Evolutionary conservation across 1,284 basidiomycete species (phyloP).

Genomic region (Cutaneotrichosporon daszewskae): DNA sequence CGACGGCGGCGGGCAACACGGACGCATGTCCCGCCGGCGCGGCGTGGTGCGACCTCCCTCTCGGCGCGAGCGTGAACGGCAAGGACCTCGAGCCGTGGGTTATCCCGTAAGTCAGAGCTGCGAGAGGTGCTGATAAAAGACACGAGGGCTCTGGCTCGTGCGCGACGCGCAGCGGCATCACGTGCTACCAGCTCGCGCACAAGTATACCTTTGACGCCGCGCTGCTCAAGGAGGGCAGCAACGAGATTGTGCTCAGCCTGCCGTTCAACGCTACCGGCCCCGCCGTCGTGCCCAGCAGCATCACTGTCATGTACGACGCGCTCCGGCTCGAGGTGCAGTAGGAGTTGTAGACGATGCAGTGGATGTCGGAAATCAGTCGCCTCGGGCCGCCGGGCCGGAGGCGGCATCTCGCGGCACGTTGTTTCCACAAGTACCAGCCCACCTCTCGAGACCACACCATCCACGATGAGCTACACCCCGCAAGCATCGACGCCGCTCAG

Average conservation of each 20-base stretch:
- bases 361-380: neutral
- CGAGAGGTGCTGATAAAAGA: neutral
- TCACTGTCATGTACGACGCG: slow-evolving; percentile 31
- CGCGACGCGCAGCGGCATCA: slow-evolving; percentile 24
- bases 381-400: neutral
- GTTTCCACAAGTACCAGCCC: no score
- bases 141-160: slow-evolving; percentile 31
- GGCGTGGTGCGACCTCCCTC: slow-evolving; percentile 16
- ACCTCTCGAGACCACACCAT: neutral
- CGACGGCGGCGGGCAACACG: slow-evolving; percentile 26
- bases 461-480: no score
- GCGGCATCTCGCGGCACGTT: neutral
- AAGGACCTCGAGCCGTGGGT: slow-evolving; percentile 20
- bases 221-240: slow-evolving; percentile 12
- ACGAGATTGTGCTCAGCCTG: slow-evolving; percentile 25
- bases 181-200: slow-evolving; percentile 25
- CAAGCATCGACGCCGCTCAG: neutral
- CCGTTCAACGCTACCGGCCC: slow-evolving; percentile 28
- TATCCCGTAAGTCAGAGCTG: slow-evolving; percentile 18
- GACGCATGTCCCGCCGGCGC: slow-evolving; percentile 18
- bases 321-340: slow-evolving; percentile 25
- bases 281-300: slow-evolving; percentile 10
- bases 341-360: no score
- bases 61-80: slow-evolving; percentile 24
- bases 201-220: slow-evolving; percentile 22